These are phyloP conservation scores for Calonectria fujianensis DNA, from an alignment of 2,329 filamentous ascomycete genomes.

Conservation along the genomic window DNA sequence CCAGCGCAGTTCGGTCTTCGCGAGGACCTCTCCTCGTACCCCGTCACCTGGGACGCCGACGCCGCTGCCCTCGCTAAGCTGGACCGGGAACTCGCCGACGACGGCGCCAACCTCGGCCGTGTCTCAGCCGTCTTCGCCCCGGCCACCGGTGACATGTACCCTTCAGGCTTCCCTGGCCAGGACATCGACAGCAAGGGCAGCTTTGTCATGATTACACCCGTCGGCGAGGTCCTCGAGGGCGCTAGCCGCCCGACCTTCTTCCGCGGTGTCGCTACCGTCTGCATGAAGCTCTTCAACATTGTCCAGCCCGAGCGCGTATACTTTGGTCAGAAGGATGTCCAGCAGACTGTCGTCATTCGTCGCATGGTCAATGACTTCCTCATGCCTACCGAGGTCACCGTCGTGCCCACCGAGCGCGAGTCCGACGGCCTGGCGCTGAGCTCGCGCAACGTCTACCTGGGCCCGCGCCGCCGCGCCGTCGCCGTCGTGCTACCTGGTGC, in stretches of 20 bases:
- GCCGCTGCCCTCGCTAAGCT: conserved; percentile 79
- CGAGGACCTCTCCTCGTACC: conserved; percentile 93
- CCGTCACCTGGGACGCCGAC: conserved; percentile 90
- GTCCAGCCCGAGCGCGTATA: conserved; percentile 82
- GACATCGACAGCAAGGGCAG: conserved; percentile 86
- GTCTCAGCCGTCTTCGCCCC: conserved; percentile 92
- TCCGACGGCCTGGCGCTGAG: conserved; percentile 90
- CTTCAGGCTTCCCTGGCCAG: conserved; percentile 83
- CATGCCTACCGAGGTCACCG: conserved; percentile 82
- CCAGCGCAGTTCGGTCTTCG: conserved; percentile 94
- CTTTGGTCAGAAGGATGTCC: conserved; percentile 98
- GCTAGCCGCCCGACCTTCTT: conserved; percentile 94
- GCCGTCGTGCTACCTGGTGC: conserved; percentile 84
- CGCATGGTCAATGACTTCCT: conserved; percentile 93
- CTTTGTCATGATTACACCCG: conserved; percentile 93
- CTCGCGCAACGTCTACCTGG: conserved; percentile 95
- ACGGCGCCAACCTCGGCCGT: conserved; percentile 77
- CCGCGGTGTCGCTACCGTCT: conserved; percentile 95
- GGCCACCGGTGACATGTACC: conserved; percentile 89
- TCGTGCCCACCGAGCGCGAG: conserved; percentile 86
- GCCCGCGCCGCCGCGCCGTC: conserved; percentile 80
- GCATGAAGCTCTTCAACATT: conserved; percentile 82
- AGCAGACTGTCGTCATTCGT: conserved; percentile 93
- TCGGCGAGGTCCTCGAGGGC: conserved; percentile 89
- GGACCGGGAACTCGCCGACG: conserved; percentile 82